These are phyloP conservation scores for Eimeria tenella DNA, from an alignment of 169 alveolate genomes.

Conservation along the genomic window DNA sequence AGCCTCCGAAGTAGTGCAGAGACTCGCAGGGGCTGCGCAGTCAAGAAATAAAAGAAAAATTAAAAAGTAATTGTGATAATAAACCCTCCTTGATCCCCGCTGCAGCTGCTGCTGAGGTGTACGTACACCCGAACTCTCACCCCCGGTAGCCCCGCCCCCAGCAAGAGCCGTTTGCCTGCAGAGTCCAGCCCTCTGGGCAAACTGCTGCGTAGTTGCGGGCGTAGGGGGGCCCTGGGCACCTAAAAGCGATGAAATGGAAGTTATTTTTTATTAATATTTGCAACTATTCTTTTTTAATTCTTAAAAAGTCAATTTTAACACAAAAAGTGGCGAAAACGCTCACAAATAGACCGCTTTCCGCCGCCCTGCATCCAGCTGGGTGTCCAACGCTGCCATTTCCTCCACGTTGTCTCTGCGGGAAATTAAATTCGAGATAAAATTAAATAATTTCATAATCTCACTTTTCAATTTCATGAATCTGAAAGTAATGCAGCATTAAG, in stretches of 20 bases:
- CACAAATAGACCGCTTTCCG: slow-evolving; percentile 46
- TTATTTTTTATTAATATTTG: neutral
- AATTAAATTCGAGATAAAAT: neutral
- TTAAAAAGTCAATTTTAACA: neutral
- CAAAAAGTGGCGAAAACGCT: neutral
- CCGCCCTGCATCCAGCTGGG: neutral
- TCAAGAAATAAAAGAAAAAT: neutral
- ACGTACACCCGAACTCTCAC: neutral
- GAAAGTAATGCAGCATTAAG: neutral
- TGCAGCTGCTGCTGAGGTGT: neutral
- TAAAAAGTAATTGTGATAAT: neutral
- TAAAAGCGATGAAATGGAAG: neutral
- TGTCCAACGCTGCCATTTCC: slow-evolving; percentile 16
- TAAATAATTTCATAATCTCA: neutral
- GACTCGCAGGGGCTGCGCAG: slow-evolving; percentile 50
- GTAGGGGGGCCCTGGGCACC: slow-evolving; percentile 59
- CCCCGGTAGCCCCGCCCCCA: slow-evolving; percentile 70
- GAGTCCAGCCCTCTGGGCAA: slow-evolving; percentile 40
- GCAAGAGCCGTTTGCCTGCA: slow-evolving; percentile 22
- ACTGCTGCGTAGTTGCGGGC: slow-evolving; percentile 6
- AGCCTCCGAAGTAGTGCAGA: slow-evolving; percentile 5
- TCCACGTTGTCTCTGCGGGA: slow-evolving; percentile 31
- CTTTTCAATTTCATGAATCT: slow-evolving; percentile 32
- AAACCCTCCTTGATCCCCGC: neutral
- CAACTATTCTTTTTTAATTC: neutral